Conservation (phyloP, 768 basidiomycete species). For the Coprinopsis strossmayeri region DNA sequence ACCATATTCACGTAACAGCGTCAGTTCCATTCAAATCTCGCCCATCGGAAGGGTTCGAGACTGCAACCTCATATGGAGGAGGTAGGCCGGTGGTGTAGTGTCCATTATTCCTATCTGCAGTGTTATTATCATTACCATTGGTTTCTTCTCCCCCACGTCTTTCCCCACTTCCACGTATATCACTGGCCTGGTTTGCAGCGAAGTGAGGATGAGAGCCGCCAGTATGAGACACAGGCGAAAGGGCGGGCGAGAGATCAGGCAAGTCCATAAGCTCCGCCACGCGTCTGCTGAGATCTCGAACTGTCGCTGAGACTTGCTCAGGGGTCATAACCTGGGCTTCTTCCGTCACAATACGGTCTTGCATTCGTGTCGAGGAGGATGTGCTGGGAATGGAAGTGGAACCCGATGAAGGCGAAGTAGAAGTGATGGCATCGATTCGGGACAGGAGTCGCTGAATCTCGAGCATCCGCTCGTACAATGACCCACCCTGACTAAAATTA, state of each 20-base stretch:
- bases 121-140: neutral
- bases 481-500: neutral
- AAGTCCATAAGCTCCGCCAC: too few species aligned
- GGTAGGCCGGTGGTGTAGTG: neutral
- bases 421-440: neutral
- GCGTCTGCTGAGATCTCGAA: too few species aligned
- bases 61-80: neutral
- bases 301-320: too few species aligned
- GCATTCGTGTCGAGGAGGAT: neutral
- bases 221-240: too few species aligned
- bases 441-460: neutral
- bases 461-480: neutral
- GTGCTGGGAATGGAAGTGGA: neutral
- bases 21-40: neutral
- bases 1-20: neutral
- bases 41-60: neutral
- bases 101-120: neutral
- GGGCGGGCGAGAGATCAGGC: too few species aligned
- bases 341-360: neutral
- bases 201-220: too few species aligned
- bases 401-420: neutral
- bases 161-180: neutral
- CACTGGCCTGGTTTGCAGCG: too few species aligned
- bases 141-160: neutral
- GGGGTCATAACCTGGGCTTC: too few species aligned